Conservation (phyloP, 75 land plant species). For the Cupressus sempervirens region DNA sequence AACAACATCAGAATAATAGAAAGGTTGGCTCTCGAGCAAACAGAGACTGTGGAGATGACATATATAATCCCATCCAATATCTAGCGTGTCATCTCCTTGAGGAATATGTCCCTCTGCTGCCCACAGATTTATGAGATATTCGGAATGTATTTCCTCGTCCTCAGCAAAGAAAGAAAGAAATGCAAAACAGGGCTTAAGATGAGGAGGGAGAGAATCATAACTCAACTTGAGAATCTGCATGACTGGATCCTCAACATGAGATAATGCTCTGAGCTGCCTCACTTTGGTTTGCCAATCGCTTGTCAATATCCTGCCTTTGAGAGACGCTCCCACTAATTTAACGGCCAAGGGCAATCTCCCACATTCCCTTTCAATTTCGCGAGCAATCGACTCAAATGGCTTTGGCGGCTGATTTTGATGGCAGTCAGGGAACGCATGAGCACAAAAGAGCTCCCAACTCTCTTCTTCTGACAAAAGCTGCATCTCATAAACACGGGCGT, state of each 20-base stretch:
- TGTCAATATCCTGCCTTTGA: not conserved
- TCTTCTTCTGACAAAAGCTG: not conserved
- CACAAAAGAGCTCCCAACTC: not conserved
- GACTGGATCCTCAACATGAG: not conserved
- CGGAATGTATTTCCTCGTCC: too few relatives aligned
- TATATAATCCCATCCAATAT: too few relatives aligned
- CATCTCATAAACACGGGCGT: too few relatives aligned
- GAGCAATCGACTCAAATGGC: not conserved
- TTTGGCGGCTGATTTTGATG: not conserved
- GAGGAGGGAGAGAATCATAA: too few relatives aligned
- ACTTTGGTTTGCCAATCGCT: not conserved
- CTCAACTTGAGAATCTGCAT: too few relatives aligned
- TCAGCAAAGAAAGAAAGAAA: too few relatives aligned
- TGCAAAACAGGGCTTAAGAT: too few relatives aligned
- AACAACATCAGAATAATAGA: too few relatives aligned
- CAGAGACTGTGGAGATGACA: not conserved
- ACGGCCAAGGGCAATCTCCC: not conserved
- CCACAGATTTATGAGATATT: not conserved
- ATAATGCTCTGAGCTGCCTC: not conserved
- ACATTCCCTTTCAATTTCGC: not conserved
- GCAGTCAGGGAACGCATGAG: not conserved
- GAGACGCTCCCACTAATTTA: not conserved
- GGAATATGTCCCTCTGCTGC: not conserved
- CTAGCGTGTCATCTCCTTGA: too few relatives aligned
- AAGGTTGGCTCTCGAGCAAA: not conserved